Base-by-base conservation (phyloP, 768 basidiomycete species). In the Rhodotorula paludigena region DNA sequence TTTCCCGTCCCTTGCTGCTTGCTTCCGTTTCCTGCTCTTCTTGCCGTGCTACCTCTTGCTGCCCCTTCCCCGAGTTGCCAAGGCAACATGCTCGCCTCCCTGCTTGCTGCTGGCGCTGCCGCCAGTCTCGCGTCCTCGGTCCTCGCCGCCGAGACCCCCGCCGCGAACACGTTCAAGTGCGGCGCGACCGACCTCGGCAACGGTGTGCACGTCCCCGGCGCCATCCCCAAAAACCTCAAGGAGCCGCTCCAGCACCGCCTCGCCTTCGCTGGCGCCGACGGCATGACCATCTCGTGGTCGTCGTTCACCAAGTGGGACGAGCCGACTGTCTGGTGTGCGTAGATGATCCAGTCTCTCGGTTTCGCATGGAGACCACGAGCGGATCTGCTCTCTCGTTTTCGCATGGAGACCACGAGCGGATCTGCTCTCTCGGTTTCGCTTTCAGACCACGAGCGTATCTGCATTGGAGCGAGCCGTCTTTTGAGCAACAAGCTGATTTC, bases 191-290 rank as follows among this genome's bases (percentile, higher is more conserved):
- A 66, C n/a, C 32, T 62, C 23, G 66, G 57, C 9, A 63, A 58
- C 33, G 67, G 67, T 7, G 61, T 68, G 10, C 61, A 63, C 52
- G 68, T 69, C 16, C 68, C 68, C 3, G 68, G 68, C 32, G 55
- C 63, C 0, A 63, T 70, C 23, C 71, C 71, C 0, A 35, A 30
- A 5, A 68, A 68, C 57, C 23, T 32, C 5, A 14, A 47, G 39
- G 71, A 68, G 36, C 71, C 71, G 11, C 61, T 68, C 9, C 67
- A 72, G 57, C 71, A 72, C 42, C 66, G 71, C 6, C 60, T 72
- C 38, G 71, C 71, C 15, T 72, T 41, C 54, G 51, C 47, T 5
- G 71, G 71, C 10, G 2, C 57, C 41, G 52, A 18, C 28, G 71
- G 59, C 21, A 68, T 72, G 71, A 66, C 66, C 11, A 55, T 72